phyloP scores from a whole-genome alignment of 306 rosid genomes.

The Sechiopsis laciniata region DNA sequence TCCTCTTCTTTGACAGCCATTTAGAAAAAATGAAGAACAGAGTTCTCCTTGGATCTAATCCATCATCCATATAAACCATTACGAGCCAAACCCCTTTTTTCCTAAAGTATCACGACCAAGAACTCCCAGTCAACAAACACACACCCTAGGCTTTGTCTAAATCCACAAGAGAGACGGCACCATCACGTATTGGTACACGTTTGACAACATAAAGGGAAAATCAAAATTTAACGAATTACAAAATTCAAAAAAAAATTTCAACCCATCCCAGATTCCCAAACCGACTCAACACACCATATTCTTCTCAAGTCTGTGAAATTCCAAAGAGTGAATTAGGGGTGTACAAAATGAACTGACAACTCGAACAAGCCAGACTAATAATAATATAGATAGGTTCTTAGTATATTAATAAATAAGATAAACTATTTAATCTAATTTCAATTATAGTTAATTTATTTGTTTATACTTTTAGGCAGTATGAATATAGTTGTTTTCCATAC shows the following conservation, averaged over 20 bases:
- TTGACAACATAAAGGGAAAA: neutral
- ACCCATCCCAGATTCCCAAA: neutral
- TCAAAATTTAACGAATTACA: neutral
- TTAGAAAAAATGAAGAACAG: neutral
- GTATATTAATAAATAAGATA: no score
- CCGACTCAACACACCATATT: neutral
- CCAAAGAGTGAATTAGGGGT: no score
- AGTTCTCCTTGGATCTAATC: neutral
- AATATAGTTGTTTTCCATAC: no score
- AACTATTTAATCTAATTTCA: no score
- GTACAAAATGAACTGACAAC: no score
- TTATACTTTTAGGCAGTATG: no score
- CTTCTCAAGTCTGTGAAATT: neutral
- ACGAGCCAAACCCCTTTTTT: neutral
- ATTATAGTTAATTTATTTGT: no score
- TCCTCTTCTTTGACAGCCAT: neutral
- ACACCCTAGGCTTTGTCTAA: neutral
- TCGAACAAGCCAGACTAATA: no score
- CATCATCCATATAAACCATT: neutral
- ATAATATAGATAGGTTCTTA: no score
- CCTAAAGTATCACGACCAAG: neutral
- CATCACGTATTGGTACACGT: neutral
- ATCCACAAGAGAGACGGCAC: neutral
- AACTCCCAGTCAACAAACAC: neutral
- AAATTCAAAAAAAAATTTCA: neutral